Conservation (phyloP, 106 monocot species). For the Phalaenopsis equestris region DNA sequence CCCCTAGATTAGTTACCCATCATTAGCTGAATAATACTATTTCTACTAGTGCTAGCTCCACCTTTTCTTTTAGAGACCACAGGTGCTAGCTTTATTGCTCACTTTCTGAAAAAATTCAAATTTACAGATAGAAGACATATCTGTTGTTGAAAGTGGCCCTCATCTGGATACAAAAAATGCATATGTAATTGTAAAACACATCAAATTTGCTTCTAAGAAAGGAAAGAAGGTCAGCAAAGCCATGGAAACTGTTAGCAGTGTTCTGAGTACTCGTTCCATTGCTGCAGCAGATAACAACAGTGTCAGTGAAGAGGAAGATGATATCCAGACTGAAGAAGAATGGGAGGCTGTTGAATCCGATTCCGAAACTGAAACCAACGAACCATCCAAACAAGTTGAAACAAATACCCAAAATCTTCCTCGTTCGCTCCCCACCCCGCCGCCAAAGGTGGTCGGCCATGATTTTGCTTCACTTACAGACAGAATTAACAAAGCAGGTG, state of each 20-base stretch:
- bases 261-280: conserved; percentile 8
- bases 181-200: conserved; percentile 57
- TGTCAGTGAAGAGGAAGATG: conserved; percentile 9
- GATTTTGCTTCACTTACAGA: background rate
- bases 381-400: background rate
- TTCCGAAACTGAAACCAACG: conserved; percentile 29
- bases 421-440: background rate
- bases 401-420: background rate
- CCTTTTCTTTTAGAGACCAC: too few species aligned
- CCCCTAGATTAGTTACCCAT: background rate
- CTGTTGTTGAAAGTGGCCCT: conserved; percentile 71
- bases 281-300: conserved; percentile 2
- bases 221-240: conserved; percentile 48
- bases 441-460: background rate
- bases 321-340: conserved; percentile 16
- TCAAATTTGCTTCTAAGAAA: conserved; percentile 53
- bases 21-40: background rate
- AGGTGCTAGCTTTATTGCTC: background rate
- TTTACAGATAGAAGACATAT: conserved; percentile 55
- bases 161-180: conserved; percentile 52
- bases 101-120: background rate
- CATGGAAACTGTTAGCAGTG: conserved; percentile 19
- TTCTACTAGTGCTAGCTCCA: too few species aligned
- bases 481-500: too few species aligned
- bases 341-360: conserved; percentile 16